A percentile compares a stretch with the other conserved stretches of the same genome.
phyloP scores from a whole-genome alignment of 2,329 filamentous ascomycete genomes.

The Fusarium devonianum region DNA sequence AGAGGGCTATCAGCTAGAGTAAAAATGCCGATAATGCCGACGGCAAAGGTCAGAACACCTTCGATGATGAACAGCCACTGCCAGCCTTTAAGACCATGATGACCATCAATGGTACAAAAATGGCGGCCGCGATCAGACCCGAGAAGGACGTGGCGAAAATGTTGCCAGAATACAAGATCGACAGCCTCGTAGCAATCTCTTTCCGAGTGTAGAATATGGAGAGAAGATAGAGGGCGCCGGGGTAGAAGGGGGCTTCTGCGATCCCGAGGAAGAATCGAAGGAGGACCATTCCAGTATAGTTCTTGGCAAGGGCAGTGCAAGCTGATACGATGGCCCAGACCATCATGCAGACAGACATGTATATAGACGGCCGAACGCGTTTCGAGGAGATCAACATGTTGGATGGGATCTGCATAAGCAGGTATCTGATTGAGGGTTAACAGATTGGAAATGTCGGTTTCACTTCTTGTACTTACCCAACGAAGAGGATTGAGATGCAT shows the following conservation, averaged over 20 bases:
- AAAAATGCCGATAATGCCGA: conserved; percentile 24
- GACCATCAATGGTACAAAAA: conserved; percentile 45
- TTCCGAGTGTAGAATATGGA: conserved; percentile 37
- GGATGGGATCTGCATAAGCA: conserved; percentile 47
- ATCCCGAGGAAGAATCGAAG: conserved; percentile 48
- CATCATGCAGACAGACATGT: conserved; percentile 38
- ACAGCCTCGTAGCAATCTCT: conserved; percentile 36
- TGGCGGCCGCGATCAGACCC: conserved; percentile 30
- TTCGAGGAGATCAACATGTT: conserved; percentile 49
- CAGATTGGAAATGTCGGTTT: rapidly evolving
- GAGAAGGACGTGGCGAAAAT: conserved; percentile 34
- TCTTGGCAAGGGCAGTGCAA: conserved; percentile 45
- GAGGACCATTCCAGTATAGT: conserved; percentile 45
- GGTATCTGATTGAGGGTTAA: conserved; percentile 22
- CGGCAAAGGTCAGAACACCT: conserved; percentile 50
- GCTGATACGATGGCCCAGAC: conserved; percentile 56
- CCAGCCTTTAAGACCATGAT: conserved; percentile 65
- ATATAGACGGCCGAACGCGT: conserved; percentile 51
- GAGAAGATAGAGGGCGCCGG: conserved; percentile 26
- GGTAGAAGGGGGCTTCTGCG: conserved; percentile 45
- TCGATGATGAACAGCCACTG: conserved; percentile 59
- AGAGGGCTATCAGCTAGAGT: conserved; percentile 33
- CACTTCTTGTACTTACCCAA: conserved; percentile 44
- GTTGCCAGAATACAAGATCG: conserved; percentile 36
- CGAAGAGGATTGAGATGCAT: conserved; percentile 47